Percentiles rank a stretch among this genome's conserved stretches.
phyloP scores from a whole-genome alignment of 257 asterid genomes.

The Solanum stenotomum region DNA sequence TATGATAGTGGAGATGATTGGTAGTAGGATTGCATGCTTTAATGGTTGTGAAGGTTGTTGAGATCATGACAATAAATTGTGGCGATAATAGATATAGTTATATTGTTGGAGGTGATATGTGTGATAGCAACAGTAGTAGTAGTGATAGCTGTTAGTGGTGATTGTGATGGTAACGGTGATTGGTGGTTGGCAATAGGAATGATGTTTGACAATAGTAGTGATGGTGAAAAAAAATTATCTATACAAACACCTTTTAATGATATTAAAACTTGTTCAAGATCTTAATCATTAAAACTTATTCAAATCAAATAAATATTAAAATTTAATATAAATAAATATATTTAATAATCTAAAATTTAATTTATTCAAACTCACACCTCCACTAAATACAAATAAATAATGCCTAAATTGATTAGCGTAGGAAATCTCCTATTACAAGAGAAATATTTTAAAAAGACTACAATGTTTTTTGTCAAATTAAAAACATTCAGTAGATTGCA shows the following conservation, averaged over 20 bases:
- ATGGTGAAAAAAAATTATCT: neutral
- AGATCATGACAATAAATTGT: too few species aligned
- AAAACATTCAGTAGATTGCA: neutral
- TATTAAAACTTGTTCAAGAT: neutral
- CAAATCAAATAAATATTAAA: too few species aligned
- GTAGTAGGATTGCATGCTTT: rapidly evolving
- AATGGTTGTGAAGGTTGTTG: too few species aligned
- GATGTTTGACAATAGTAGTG: neutral
- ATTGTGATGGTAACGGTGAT: neutral
- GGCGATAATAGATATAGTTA: neutral
- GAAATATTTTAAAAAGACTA: neutral
- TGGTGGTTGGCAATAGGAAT: rapidly evolving
- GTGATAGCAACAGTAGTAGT: too few species aligned
- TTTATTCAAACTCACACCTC: neutral
- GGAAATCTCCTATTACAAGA: neutral
- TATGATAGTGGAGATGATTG: too few species aligned
- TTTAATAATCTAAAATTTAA: too few species aligned
- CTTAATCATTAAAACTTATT: neutral
- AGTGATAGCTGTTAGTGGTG: neutral
- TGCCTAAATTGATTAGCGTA: neutral
- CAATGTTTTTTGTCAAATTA: neutral
- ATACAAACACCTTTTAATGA: neutral
- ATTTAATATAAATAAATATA: too few species aligned
- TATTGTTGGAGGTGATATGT: too few species aligned
- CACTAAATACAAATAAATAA: neutral